Evolutionary conservation across 2,329 filamentous ascomycete species (phyloP), one percentile per base, ranked within the genome.

Genomic region (Thelonectria olida): DNA sequence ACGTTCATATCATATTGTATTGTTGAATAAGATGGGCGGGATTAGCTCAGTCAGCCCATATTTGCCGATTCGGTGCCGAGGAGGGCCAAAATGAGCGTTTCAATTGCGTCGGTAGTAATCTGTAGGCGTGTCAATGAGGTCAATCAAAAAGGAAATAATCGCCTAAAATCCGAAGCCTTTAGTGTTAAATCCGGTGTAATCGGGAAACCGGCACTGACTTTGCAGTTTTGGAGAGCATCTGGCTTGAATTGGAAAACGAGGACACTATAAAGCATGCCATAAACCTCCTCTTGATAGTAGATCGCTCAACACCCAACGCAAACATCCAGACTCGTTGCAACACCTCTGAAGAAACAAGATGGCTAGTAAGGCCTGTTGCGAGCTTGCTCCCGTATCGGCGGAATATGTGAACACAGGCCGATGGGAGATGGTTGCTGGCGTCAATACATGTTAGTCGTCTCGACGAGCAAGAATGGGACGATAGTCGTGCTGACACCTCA

Each of bases 371-470:
- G 75, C 74, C 4, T 79, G 76, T 53, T 67, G 65, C 25, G 53
- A 70, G 42, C 77, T 77, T 5, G 75, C 79, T 0, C 79, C 81
- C 15, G 72, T 79, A 27, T 66, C 75, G 13, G 72, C 74, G 48
- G 76, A 76, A 7, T 83, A 83, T 62, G 71, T 63, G 3, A 73
- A 76, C 23, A 77, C 78, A 61, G 81, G 82, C 13, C 72, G 67
- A 15, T 82, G 79, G 48, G 74, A 78, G 47, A 76, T 67, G 1
- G 67, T 82, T 27, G 78, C 69, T 3, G 79, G 76, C 3, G 57
- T 82, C 6, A 80, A 78, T 39, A 81, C 79, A 5, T 83, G 80
- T 81, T 63, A 54, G 76, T 41, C 15, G 22, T 20, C 22, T 45
- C n/a, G 36, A 27, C 36, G 4, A 13, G 2, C 5, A 2, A 19